Percentiles rank a stretch among this genome's conserved stretches.
These are phyloP conservation scores for Gossypium davidsonii DNA, from an alignment of 441 rosid species.

Conservation along the genomic window DNA sequence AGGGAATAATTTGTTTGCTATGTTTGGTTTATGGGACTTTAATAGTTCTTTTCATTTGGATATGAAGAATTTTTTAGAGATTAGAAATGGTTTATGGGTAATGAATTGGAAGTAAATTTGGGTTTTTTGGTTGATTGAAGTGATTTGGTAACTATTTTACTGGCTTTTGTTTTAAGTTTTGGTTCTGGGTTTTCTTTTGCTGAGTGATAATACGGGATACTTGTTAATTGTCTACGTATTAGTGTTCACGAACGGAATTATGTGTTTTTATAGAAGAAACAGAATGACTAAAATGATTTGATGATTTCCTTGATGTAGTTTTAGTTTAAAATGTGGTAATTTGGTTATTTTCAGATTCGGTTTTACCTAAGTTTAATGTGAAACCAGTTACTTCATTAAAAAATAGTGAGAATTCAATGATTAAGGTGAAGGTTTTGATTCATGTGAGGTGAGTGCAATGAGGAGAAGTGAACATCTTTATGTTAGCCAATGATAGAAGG, in stretches of 20 bases:
- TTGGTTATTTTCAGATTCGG: neutral
- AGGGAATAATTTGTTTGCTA: neutral
- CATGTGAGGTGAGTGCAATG: neutral
- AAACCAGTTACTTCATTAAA: too few species aligned
- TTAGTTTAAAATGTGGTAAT: neutral
- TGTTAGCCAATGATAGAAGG: slow-evolving; percentile 1
- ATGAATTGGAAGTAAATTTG: neutral
- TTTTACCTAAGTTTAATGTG: neutral
- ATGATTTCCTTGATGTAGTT: slow-evolving; percentile 4
- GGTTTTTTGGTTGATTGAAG: neutral
- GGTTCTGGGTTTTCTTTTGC: neutral
- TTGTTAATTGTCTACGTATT: neutral
- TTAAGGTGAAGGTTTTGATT: neutral
- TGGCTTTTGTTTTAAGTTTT: neutral
- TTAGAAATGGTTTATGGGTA: neutral
- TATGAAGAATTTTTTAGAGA: neutral
- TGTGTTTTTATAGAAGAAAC: neutral
- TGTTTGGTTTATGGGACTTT: neutral
- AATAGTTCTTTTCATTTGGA: neutral
- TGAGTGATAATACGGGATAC: neutral
- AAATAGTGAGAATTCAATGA: neutral
- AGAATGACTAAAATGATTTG: neutral
- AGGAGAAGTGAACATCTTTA: neutral
- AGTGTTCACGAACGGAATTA: neutral
- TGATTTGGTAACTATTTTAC: neutral